Evolutionary conservation across 2,329 filamentous ascomycete genomes (phyloP), one percentile per base, ranked within the genome.

Genomic region (Fusarium brachygibbosum): DNA sequence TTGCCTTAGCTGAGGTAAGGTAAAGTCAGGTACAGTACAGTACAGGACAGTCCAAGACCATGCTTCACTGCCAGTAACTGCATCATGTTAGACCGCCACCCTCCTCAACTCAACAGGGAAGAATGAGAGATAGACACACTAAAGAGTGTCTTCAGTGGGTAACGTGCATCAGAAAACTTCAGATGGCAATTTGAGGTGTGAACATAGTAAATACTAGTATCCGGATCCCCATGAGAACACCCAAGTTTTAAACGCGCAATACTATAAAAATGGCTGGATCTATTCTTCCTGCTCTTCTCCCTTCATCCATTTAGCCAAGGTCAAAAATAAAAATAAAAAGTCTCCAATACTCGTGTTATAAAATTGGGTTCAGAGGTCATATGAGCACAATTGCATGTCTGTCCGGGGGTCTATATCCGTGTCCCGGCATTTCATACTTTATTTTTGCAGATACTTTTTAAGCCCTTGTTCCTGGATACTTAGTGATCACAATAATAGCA

Each of bases 1-100:
- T 63, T 58, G 37, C 19, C 60, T 59, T 53, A 34, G 45, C 60
- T 65, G 42, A 52, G 60, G 45, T 41, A 58, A 46, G 32, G 50
- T 32, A 56, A 28, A 40, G 32, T 32, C 23, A 25, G 23, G 23
- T 25, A 25, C 23, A 25, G 23, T 25, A 25, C 23, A 25, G 23
- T 25, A 25, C 23, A 5, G 23, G 4, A 25, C 23, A 5, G 23
- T 25, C 4, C 23, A 25, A 6, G 5, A 25, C 23, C 25, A 46
- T 28, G 44, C 37, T 28, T 51, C 34, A 28, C 56, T 53, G 28
- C n/a, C 56, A 38, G 42, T 38, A 41, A 37, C 45, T 53, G 56
- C 56, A 66, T 68, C 60, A 49, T 66, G 45, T 56, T 70, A 70
- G 67, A 70, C 67, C 67, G 67, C 67, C 67, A 69, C 66, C 62